These are phyloP conservation scores for Populus hybrid DNA, from an alignment of 441 rosid species.

Conservation along the genomic window DNA sequence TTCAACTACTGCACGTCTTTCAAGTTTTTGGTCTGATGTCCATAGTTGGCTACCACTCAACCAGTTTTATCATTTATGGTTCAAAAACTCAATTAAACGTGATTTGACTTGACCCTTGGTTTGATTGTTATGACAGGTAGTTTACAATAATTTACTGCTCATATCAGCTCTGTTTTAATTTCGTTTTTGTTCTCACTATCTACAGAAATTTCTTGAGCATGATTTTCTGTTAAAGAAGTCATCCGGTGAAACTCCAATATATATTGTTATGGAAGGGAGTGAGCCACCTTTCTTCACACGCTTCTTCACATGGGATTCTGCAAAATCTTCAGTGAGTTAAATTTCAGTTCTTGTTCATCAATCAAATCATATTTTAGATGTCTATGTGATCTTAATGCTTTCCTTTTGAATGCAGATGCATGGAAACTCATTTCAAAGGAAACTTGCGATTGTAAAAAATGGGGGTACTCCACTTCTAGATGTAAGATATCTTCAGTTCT, in stretches of 20 bases:
- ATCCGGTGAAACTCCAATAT: constrained; percentile 65
- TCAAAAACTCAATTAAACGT: background rate
- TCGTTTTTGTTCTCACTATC: background rate
- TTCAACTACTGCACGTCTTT: background rate
- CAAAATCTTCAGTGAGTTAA: constrained; percentile 50
- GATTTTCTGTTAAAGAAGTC: constrained; percentile 79
- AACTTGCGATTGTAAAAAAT: constrained; percentile 65
- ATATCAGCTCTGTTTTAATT: background rate
- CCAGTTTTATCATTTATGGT: background rate
- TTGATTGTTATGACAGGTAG: background rate
- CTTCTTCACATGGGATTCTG: constrained; percentile 89
- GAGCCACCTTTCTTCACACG: constrained; percentile 95
- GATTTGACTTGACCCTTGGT: background rate
- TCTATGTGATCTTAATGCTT: constrained; percentile 27
- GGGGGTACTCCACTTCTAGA: constrained; percentile 68
- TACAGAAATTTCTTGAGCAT: constrained; percentile 75
- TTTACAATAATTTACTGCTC: background rate
- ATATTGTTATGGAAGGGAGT: constrained; percentile 75
- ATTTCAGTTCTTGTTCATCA: background rate
- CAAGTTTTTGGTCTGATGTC: background rate
- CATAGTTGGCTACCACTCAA: background rate
- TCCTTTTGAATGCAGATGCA: constrained; percentile 61
- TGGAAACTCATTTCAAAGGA: constrained; percentile 94
- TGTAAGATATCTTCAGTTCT: constrained; percentile 37
- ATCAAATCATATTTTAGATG: background rate